These are phyloP conservation scores for Citrullus amarus DNA, from an alignment of 306 rosid genomes.

Conservation along the genomic window DNA sequence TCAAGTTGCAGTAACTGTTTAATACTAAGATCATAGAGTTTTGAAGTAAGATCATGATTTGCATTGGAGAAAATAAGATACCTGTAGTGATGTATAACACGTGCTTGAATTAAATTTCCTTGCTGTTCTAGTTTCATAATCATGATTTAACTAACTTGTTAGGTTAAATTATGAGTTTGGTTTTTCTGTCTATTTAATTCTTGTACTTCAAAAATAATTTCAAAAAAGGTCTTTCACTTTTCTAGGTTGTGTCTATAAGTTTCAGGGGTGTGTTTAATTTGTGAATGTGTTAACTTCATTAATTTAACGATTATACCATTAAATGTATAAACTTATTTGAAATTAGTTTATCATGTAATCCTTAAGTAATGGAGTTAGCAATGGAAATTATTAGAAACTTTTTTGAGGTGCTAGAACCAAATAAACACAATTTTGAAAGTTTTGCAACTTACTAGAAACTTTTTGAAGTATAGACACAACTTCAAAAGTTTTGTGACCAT, in stretches of 20 bases:
- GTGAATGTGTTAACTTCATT: not conserved
- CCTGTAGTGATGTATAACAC: not conserved
- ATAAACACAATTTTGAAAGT: not conserved
- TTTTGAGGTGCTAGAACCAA: not conserved
- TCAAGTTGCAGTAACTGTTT: not conserved
- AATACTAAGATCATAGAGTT: not conserved
- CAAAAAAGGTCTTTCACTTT: not conserved
- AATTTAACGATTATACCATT: not conserved
- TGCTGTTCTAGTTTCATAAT: not conserved
- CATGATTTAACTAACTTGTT: not conserved
- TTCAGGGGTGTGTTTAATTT: not conserved
- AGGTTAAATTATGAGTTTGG: not conserved
- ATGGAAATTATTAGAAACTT: not conserved
- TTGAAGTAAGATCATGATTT: not conserved
- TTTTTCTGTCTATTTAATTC: not conserved
- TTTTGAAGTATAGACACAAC: not conserved
- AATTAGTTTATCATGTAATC: not conserved
- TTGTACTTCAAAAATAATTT: not conserved
- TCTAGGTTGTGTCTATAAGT: not conserved
- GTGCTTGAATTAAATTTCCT: not conserved
- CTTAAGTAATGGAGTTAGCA: not conserved
- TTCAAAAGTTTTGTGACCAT: not conserved
- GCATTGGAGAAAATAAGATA: not conserved
- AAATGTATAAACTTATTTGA: not conserved
- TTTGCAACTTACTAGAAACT: not conserved